Conservation (phyloP, 306 rosid genomes). For the Vigna reflexopilosa region DNA sequence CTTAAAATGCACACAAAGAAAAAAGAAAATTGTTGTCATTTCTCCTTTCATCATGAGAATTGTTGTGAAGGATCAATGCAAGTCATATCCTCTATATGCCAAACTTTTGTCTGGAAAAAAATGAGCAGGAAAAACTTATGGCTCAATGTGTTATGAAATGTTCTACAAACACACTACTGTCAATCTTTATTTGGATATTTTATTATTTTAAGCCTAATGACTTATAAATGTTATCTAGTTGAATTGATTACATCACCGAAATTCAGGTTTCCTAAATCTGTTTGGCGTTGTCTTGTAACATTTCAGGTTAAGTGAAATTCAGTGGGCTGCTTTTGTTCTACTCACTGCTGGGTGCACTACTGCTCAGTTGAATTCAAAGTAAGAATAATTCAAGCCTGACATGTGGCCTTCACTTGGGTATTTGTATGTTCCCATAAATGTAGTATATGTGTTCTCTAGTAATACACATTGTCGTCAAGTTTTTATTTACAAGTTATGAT, state of each 20-base stretch:
- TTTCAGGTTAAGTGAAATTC: conserved; percentile 93
- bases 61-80: conserved; percentile 26
- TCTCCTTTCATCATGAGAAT: conserved; percentile 37
- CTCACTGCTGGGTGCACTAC: conserved; percentile 96
- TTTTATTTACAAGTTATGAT: background rate
- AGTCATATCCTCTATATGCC: conserved; percentile 6
- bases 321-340: conserved; percentile 97
- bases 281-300: conserved; percentile 36
- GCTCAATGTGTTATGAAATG: background rate
- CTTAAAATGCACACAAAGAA: background rate
- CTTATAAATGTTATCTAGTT: background rate
- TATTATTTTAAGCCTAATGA: conserved; percentile 33
- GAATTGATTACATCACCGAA: conserved; percentile 25
- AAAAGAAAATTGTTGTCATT: background rate
- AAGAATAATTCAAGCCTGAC: conserved; percentile 44
- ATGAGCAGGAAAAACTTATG: conserved; percentile 12
- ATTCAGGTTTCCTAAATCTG: conserved; percentile 35
- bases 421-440: conserved; percentile 32
- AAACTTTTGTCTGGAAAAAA: conserved; percentile 25
- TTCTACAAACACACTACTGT: background rate
- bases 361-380: conserved; percentile 91
- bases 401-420: conserved; percentile 32
- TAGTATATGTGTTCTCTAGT: conserved; percentile 31
- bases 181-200: conserved; percentile 18
- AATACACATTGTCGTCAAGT: conserved; percentile 27